Evolutionary conservation across 371 early-diverging fungal species (phyloP), one percentile per base, ranked within the genome.

Genomic region (Amoeboaphelidium protococcarum): DNA sequence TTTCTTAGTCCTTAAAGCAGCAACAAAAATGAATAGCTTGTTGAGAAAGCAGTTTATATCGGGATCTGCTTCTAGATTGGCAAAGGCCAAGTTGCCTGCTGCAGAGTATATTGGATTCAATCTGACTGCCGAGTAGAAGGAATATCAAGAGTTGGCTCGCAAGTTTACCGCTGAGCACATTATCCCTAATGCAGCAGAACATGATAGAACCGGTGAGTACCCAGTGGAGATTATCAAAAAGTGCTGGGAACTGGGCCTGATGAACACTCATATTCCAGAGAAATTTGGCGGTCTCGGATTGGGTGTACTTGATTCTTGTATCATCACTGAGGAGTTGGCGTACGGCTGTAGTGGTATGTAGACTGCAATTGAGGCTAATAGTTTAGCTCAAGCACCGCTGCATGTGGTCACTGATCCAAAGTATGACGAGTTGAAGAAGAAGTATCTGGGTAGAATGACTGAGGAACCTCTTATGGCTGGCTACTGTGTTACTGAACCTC

Each of bases 321-420:
- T 85, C 45, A 73, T 85, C 26, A 73, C 78, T 20, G 86, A 85
- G 57, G 82, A 84, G 58, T 56, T 92, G 40, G 82, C 90, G n/a
- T 90, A 71, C 54, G 94, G 94, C 12, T 92, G 94, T 63, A 70
- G 82, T 13, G 94, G 91, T 47, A 89, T 92, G 53, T 88, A 88
- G 58, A 92, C 94, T 0, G 94, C 94, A 40, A 85, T 86, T 45
- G 91, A 91, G 58, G 94, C 90, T 23, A 92, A 92, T 61, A 77
- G 78, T 2, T 66, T 92, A 3, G 94, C 91, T 26, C 76, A 92
- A 62, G 91, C 94, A 0, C 91, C 89, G 1, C 66, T 90, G 44
- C 66, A 88, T 45, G 68, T 90, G 10, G 86, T 87, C 27, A 91
- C 78, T 48, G 80, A 65, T 58, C n/a, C n/a, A n/a, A n/a, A n/a